These are phyloP conservation scores for Pseudocercospora macadamiae DNA, from an alignment of 2,329 filamentous ascomycete species.

Conservation along the genomic window DNA sequence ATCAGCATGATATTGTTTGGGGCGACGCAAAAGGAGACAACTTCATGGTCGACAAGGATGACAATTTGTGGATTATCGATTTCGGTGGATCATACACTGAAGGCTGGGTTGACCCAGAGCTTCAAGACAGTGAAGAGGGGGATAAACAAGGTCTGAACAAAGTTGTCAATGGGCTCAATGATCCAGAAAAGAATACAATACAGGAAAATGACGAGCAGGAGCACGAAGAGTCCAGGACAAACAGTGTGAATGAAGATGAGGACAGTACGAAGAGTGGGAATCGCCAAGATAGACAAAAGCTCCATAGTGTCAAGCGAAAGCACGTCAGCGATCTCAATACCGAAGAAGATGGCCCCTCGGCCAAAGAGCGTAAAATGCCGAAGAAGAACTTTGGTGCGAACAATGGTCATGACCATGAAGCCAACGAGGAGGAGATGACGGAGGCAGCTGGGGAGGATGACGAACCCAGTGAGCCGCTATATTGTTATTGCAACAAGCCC, in stretches of 20 bases:
- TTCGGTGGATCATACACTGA: constrained; percentile 44
- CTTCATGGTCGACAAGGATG: constrained; percentile 43
- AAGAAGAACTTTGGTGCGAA: constrained; percentile 3
- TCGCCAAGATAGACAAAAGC: not conserved
- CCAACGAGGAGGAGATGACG: constrained; percentile 1
- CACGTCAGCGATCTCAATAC: not conserved
- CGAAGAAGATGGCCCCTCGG: not conserved
- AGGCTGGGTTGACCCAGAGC: constrained; percentile 42
- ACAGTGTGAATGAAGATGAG: constrained; percentile 7
- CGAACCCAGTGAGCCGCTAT: constrained; percentile 3
- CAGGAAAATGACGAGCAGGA: constrained; percentile 19
- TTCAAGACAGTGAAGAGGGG: constrained; percentile 40
- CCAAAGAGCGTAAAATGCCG: constrained; percentile 2
- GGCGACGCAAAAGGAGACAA: constrained; percentile 47
- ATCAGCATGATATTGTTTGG: constrained; percentile 42
- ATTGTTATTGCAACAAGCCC: constrained; percentile 27
- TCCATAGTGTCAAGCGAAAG: not conserved
- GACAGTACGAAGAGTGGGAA: not conserved
- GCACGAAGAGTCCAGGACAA: constrained; percentile 7
- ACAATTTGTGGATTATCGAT: constrained; percentile 44
- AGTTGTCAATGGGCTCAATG: constrained; percentile 35
- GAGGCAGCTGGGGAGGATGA: not conserved
- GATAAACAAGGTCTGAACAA: constrained; percentile 38
- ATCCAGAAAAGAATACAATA: constrained; percentile 29
- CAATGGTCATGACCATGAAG: not conserved